Base-by-base conservation (phyloP, 2,329 filamentous ascomycete species). In the Davidsoniella eucalypti region DNA sequence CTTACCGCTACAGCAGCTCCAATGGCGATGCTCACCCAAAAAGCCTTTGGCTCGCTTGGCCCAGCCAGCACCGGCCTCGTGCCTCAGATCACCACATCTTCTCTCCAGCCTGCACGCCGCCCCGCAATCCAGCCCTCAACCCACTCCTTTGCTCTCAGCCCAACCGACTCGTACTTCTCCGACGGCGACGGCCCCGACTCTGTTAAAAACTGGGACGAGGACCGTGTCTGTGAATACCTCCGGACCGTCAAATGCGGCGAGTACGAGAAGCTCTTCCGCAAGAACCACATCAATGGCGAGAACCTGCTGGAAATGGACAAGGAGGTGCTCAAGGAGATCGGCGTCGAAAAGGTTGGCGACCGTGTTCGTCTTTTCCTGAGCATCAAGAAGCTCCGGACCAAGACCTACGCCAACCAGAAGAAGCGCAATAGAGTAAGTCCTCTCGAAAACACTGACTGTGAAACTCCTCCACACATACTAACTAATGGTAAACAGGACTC, bases 261-360 rank as follows among this genome's bases (percentile, higher is more conserved):
- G 62, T 96, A 98, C 66, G 87, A 94, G 62, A 80, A 84, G 60
- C 66, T 94, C 23, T 95, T 95, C 66, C 67, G 84, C 66, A 80
- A 80, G 61, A 94, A 98, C 64, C 86, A 96, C 65, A 95, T 98
- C 69, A 98, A 92, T 62, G 92, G 92, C 59, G 87, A 95, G 67
- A 95, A 94, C 61, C 71, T 98, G 42, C 74, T 98, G 58, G 92
- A 98, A 67, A 90, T 95, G 73, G 92, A 98, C 65, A 93, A 94
- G 70, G 82, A 87, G 51, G 87, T 94, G 39, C 73, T 98, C 55
- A 93, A 94, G 65, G 92, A 98, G 64, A 94, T 98, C 78, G 92
- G 92, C 41, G 90, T 98, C 58, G 93, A 94, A 58, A 98, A 96
- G 66, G 85, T 98, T 56, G 92, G 92, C 56, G 92, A 98, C 64